These are phyloP conservation scores for Yamadazyma paraphyllophila DNA, from an alignment of 805 yeast species.

Conservation along the genomic window DNA sequence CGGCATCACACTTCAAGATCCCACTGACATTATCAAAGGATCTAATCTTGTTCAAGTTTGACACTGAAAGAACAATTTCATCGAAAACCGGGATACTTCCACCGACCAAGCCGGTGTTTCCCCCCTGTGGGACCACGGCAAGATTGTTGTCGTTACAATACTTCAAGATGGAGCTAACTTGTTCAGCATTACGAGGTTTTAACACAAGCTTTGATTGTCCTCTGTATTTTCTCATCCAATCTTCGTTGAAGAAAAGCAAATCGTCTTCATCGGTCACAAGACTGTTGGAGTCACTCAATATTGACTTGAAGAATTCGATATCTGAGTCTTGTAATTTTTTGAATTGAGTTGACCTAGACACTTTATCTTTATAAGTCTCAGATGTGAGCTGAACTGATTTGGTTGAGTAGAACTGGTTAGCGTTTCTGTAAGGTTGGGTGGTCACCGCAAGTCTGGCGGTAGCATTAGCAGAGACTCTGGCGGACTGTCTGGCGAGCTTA, in stretches of 20 bases:
- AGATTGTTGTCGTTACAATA: conserved; percentile 75
- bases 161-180: conserved; percentile 70
- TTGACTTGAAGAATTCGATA: conserved; percentile 54
- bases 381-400: conserved; percentile 55
- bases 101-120: conserved; percentile 94
- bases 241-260: conserved; percentile 73
- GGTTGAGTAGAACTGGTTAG: conserved; percentile 7
- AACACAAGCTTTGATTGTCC: conserved; percentile 83
- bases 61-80: conserved; percentile 73
- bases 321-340: conserved; percentile 56
- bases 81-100: conserved; percentile 92
- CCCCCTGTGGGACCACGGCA: conserved; percentile 96
- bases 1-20: conserved; percentile 85
- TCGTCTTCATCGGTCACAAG: conserved; percentile 60
- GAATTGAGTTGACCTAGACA: conserved; percentile 50
- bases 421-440: not conserved
- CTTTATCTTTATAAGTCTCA: conserved; percentile 61
- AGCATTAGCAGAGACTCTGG: not conserved
- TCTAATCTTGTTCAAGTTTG: conserved; percentile 72
- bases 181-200: conserved; percentile 78
- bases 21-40: conserved; percentile 82
- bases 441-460: not conserved
- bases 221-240: conserved; percentile 89
- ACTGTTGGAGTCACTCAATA: conserved; percentile 52
- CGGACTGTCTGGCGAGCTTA: not conserved